phyloP scores from a whole-genome alignment of 139 green algal genomes.

The Chlorella sp. region DNA sequence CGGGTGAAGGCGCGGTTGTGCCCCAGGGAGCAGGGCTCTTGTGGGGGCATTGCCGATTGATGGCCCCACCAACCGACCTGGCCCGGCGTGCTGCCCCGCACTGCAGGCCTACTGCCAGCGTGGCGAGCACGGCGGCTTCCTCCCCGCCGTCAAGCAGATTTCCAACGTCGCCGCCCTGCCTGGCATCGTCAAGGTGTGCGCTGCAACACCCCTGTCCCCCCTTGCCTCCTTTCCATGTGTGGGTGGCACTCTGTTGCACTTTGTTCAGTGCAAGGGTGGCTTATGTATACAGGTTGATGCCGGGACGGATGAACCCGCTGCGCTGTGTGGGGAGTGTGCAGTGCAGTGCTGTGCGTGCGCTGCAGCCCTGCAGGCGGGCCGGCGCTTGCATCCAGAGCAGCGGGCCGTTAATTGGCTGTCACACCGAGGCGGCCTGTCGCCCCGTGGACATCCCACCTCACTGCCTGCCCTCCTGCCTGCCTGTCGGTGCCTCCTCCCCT shows the following conservation, averaged over 20 bases:
- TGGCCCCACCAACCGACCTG: too few relatives aligned
- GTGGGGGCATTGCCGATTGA: too few relatives aligned
- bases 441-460: neutral
- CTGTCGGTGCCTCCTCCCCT: neutral
- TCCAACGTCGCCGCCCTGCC: slow-evolving; percentile 91
- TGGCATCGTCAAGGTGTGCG: slow-evolving; percentile 79
- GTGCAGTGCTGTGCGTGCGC: too few relatives aligned
- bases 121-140: slow-evolving; percentile 77
- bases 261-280: neutral
- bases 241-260: neutral
- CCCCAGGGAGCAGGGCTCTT: too few relatives aligned
- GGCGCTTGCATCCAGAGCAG: too few relatives aligned
- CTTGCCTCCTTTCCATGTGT: neutral
- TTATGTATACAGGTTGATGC: neutral
- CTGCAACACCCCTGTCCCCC: too few relatives aligned
- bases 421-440: too few relatives aligned
- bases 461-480: neutral
- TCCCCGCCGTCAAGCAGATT: slow-evolving; percentile 91
- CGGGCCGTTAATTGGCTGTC: too few relatives aligned
- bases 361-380: neutral
- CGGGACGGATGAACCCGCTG: neutral
- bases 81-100: neutral
- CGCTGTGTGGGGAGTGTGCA: too few relatives aligned
- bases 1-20: too few relatives aligned
- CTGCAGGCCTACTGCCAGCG: slow-evolving; percentile 41